phyloP scores from a whole-genome alignment of 306 rosid species.

The Prunus mume region DNA sequence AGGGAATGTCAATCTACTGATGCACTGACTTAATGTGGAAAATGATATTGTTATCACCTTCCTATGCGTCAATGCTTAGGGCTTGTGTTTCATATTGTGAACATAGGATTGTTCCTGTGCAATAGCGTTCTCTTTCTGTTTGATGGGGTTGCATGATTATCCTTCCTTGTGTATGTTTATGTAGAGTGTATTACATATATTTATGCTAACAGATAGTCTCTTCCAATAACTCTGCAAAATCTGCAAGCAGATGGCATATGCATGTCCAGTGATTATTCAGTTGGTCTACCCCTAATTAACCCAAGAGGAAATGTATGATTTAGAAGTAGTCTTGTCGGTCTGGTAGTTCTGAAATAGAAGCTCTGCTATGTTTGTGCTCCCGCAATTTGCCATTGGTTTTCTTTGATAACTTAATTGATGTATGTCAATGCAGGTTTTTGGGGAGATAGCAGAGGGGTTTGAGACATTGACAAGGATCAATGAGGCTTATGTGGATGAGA shows the following conservation, averaged over 20 bases:
- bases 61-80: neutral
- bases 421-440: conserved; percentile 65
- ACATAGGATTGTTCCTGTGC: neutral
- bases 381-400: neutral
- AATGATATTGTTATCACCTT: neutral
- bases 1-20: neutral
- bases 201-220: neutral
- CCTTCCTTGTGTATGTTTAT: neutral
- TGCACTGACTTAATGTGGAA: neutral
- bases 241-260: neutral
- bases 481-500: conserved; percentile 90
- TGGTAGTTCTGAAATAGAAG: neutral
- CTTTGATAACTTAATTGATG: neutral
- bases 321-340: neutral
- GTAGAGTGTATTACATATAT: neutral
- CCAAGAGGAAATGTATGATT: neutral
- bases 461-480: conserved; percentile 89
- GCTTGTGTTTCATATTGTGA: neutral
- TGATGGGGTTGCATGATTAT: neutral
- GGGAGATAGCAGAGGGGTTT: conserved; percentile 90
- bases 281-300: neutral
- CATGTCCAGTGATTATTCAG: conserved; percentile 2
- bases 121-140: neutral
- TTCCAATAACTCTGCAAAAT: neutral
- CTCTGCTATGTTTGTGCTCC: neutral